These are phyloP conservation scores for Endocalyx cinctus DNA, from an alignment of 2,329 filamentous ascomycete species.

Conservation along the genomic window DNA sequence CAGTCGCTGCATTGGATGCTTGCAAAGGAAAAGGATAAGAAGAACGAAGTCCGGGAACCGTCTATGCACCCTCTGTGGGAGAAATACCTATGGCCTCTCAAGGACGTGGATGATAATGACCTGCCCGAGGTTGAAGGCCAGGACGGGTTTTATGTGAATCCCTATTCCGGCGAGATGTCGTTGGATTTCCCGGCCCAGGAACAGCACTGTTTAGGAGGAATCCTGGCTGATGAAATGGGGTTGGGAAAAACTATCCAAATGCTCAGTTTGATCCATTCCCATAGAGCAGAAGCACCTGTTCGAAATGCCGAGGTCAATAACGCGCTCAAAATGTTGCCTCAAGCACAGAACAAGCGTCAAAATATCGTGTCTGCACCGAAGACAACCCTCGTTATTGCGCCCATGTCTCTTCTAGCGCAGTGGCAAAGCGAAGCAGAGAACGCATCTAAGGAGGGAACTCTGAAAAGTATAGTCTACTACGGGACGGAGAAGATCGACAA, in stretches of 20 bases:
- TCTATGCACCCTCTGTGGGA: conserved; percentile 99
- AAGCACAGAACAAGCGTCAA: too few species aligned
- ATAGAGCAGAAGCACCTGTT: conserved; percentile 56
- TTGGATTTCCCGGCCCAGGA: conserved; percentile 90
- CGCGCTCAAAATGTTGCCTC: conserved; percentile 57
- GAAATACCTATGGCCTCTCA: conserved; percentile 83
- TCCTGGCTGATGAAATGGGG: conserved; percentile 96
- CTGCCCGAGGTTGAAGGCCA: conserved; percentile 62
- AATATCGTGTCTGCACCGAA: conserved; percentile 67
- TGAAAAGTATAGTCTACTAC: conserved; percentile 88
- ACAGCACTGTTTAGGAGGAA: conserved; percentile 88
- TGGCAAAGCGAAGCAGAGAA: conserved; percentile 96
- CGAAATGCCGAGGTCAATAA: conserved; percentile 28
- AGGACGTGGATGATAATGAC: conserved; percentile 80
- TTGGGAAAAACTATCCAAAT: conserved; percentile 98
- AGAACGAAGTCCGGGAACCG: conserved; percentile 58
- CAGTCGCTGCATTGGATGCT: conserved; percentile 97
- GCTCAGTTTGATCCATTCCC: conserved; percentile 86
- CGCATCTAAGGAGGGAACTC: conserved; percentile 75
- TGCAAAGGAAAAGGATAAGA: conserved; percentile 79
- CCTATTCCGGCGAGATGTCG: conserved; percentile 91
- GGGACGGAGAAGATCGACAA: conserved; percentile 79
- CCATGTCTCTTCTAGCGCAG: conserved; percentile 92
- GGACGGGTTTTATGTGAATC: conserved; percentile 86
- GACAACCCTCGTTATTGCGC: conserved; percentile 92